Evolutionary conservation across 441 rosid species (phyloP).

Genomic region (Francoa sonchifolia): DNA sequence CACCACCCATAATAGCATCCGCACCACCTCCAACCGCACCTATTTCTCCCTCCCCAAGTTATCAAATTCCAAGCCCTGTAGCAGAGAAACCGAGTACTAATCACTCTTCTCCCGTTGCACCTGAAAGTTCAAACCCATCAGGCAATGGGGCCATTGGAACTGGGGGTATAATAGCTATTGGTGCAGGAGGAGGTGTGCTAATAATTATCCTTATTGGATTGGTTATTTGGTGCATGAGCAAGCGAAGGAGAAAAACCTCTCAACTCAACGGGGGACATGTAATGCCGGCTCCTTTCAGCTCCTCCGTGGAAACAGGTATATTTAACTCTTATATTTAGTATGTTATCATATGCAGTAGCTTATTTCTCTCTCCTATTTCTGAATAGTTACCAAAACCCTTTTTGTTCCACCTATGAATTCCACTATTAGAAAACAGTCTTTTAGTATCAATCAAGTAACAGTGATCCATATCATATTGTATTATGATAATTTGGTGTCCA

Average conservation of each 20-base stretch:
- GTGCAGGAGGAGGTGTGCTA: slow-evolving; percentile 34
- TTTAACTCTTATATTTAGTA: slow-evolving; percentile 1
- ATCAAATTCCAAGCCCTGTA: slow-evolving; percentile 20
- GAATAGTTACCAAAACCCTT: neutral
- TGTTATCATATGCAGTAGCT: slow-evolving; percentile 3
- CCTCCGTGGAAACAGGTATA: slow-evolving; percentile 59
- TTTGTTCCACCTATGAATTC: neutral
- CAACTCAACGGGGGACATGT: slow-evolving; percentile 39
- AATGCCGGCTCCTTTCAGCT: slow-evolving; percentile 47
- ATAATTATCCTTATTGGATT: slow-evolving; percentile 45
- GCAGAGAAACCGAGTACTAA: slow-evolving; percentile 27
- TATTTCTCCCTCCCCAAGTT: slow-evolving; percentile 19
- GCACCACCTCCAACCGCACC: slow-evolving; percentile 29
- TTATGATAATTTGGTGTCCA: no score
- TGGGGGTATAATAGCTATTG: slow-evolving; percentile 35
- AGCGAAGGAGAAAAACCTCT: slow-evolving; percentile 32
- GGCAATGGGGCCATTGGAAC: slow-evolving; percentile 24
- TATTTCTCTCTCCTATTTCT: neutral
- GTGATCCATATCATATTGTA: no score
- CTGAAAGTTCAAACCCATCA: slow-evolving; percentile 18
- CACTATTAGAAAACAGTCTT: neutral
- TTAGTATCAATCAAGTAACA: no score
- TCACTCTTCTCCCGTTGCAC: slow-evolving; percentile 16
- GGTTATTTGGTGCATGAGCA: slow-evolving; percentile 40
- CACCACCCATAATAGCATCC: slow-evolving; percentile 19